phyloP scores from a whole-genome alignment of 352 stramenopile genomes.

The Globisporangium rhizosaccharum region DNA sequence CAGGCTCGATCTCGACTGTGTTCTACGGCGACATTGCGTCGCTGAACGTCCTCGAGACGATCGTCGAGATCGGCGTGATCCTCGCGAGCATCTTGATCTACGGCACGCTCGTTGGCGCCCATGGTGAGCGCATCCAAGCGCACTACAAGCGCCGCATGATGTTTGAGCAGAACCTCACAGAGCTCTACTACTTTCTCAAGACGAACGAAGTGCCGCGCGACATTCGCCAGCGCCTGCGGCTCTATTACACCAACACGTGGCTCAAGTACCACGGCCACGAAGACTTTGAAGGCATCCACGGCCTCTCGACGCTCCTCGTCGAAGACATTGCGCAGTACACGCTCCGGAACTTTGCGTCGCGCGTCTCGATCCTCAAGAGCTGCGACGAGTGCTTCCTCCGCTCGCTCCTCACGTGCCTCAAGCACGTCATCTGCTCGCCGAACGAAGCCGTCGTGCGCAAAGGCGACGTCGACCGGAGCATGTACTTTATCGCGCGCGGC shows the following conservation, averaged over 20 bases:
- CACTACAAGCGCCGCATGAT: slow-evolving; percentile 65
- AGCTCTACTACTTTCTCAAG: slow-evolving; percentile 55
- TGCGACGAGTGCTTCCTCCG: slow-evolving; percentile 68
- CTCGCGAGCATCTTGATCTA: slow-evolving; percentile 68
- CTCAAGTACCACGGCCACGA: slow-evolving; percentile 59
- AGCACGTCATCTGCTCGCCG: slow-evolving; percentile 64
- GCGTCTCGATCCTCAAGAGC: slow-evolving; percentile 58
- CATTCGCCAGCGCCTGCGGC: slow-evolving; percentile 41
- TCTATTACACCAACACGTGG: slow-evolving; percentile 71
- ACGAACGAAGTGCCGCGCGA: slow-evolving; percentile 51
- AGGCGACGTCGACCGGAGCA: slow-evolving; percentile 60
- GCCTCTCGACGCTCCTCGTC: slow-evolving; percentile 51
- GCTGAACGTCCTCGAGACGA: slow-evolving; percentile 51
- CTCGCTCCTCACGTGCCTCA: slow-evolving; percentile 50
- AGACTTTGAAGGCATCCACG: slow-evolving; percentile 47
- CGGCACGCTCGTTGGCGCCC: slow-evolving; percentile 54
- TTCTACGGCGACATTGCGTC: slow-evolving; percentile 70
- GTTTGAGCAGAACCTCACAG: slow-evolving; percentile 62
- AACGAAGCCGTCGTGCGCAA: slow-evolving; percentile 55
- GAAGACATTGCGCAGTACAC: slow-evolving; percentile 71
- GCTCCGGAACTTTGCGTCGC: slow-evolving; percentile 45
- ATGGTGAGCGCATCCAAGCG: slow-evolving; percentile 53
- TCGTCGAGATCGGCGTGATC: slow-evolving; percentile 53
- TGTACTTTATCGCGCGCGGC: slow-evolving; percentile 70
- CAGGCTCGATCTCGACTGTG: slow-evolving; percentile 60